phyloP scores from a whole-genome alignment of 2,329 filamentous ascomycete genomes.

The Lasiodiplodia citricola region DNA sequence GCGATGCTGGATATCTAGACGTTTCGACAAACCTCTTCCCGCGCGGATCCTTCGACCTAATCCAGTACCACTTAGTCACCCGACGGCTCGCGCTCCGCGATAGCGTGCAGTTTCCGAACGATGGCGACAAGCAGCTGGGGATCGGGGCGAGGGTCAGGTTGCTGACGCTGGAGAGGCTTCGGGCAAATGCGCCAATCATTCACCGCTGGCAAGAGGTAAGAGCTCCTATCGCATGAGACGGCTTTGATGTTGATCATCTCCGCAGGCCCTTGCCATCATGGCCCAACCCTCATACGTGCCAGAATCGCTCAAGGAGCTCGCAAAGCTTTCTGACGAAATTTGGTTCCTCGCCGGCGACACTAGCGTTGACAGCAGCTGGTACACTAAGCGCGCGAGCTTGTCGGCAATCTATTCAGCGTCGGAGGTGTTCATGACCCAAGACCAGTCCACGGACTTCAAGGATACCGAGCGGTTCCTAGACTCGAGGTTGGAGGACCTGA shows the following conservation, averaged over 20 bases:
- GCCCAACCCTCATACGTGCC: slow-evolving; percentile 81
- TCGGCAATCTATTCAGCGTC: slow-evolving; percentile 71
- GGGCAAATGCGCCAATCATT: slow-evolving; percentile 74
- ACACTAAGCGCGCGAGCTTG: slow-evolving; percentile 70
- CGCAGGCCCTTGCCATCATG: slow-evolving; percentile 85
- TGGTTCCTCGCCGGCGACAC: slow-evolving; percentile 84
- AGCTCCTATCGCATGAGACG: background rate
- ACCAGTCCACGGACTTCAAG: slow-evolving; percentile 71
- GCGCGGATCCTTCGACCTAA: slow-evolving; percentile 78
- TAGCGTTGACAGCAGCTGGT: slow-evolving; percentile 87
- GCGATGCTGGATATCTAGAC: slow-evolving; percentile 84
- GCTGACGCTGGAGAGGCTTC: slow-evolving; percentile 77
- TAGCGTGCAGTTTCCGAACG: slow-evolving; percentile 50
- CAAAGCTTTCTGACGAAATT: slow-evolving; percentile 87
- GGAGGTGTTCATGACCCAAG: slow-evolving; percentile 94
- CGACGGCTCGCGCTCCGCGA: slow-evolving; percentile 66
- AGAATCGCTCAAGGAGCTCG: slow-evolving; percentile 77
- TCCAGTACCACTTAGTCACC: slow-evolving; percentile 75
- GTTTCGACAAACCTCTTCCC: slow-evolving; percentile 84
- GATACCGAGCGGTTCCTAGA: slow-evolving; percentile 83
- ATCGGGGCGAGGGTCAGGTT: slow-evolving; percentile 70
- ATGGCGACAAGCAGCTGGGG: slow-evolving; percentile 46
- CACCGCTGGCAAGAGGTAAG: slow-evolving; percentile 85
- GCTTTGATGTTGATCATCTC: slow-evolving; percentile 28
- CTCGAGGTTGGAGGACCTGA: slow-evolving; percentile 73